Evolutionary conservation across 2,329 filamentous ascomycete genomes (phyloP).

Genomic region (Aspergillus transmontanensis): DNA sequence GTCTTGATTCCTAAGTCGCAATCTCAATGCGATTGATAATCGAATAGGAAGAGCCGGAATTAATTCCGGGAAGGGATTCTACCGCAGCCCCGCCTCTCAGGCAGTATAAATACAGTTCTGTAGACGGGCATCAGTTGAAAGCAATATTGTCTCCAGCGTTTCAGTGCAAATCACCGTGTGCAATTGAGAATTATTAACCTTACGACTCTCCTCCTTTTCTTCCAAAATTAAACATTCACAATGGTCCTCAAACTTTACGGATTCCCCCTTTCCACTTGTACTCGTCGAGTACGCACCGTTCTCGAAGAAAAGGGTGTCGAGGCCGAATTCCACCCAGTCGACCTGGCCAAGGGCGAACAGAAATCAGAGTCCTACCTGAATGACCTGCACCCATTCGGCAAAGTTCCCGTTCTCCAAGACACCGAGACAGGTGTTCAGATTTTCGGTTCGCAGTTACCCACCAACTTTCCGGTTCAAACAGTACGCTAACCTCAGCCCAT

Average conservation of each 20-base stretch:
- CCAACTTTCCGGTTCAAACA: background rate
- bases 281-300: constrained; percentile 27
- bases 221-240: background rate
- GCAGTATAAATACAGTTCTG: background rate
- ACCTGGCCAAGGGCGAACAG: constrained; percentile 30
- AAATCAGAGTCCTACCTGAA: constrained; percentile 24
- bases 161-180: background rate
- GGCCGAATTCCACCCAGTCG: constrained; percentile 28
- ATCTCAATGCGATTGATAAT: background rate
- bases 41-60: background rate
- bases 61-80: background rate
- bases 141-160: background rate
- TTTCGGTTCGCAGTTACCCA: constrained; percentile 8
- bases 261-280: constrained; percentile 24
- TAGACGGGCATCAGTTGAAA: background rate
- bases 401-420: constrained; percentile 39
- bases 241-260: constrained; percentile 40
- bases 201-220: background rate
- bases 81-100: background rate
- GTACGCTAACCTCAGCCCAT: background rate
- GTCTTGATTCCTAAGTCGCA: background rate
- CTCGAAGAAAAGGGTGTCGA: constrained; percentile 35
- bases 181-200: background rate
- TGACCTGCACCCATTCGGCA: constrained; percentile 38
- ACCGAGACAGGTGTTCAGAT: constrained; percentile 32